A percentile compares a stretch with the other conserved stretches of the same genome.
Evolutionary conservation across 495 filamentous ascomycete species (phyloP).

Genomic region (Talaromyces adpressus): DNA sequence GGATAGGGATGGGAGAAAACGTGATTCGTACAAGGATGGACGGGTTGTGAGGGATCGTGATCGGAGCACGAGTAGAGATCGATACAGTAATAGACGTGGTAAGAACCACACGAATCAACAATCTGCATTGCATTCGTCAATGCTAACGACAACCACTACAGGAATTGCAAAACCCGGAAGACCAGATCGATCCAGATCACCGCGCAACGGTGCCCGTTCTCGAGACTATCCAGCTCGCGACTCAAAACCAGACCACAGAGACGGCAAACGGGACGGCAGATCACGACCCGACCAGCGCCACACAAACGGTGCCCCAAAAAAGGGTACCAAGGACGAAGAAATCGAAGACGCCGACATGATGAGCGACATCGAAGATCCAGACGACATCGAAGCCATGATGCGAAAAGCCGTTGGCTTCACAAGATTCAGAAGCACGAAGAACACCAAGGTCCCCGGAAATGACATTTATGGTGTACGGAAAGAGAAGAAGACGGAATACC

Average conservation of each 20-base stretch:
- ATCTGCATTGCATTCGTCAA: background rate
- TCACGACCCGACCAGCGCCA: constrained; percentile 17
- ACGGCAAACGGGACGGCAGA: constrained; percentile 26
- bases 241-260: constrained; percentile 23
- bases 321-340: constrained; percentile 20
- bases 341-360: constrained; percentile 36
- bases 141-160: constrained; percentile 14
- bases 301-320: constrained; percentile 20
- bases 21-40: constrained; percentile 34
- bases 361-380: constrained; percentile 47
- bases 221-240: constrained; percentile 32
- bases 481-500: constrained; percentile 92
- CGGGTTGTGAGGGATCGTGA: constrained; percentile 33
- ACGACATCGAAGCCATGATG: constrained; percentile 71
- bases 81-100: constrained; percentile 37
- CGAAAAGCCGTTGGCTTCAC: constrained; percentile 81
- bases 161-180: constrained; percentile 30
- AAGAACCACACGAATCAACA: background rate
- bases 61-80: constrained; percentile 41
- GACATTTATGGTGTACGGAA: constrained; percentile 77
- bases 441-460: constrained; percentile 86
- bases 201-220: constrained; percentile 33
- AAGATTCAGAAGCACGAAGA: constrained; percentile 78
- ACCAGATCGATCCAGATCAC: constrained; percentile 40
- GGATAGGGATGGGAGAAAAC: constrained; percentile 19